These are phyloP conservation scores for Noccaea caerulescens DNA, from an alignment of 345 rosid genomes.

Conservation along the genomic window DNA sequence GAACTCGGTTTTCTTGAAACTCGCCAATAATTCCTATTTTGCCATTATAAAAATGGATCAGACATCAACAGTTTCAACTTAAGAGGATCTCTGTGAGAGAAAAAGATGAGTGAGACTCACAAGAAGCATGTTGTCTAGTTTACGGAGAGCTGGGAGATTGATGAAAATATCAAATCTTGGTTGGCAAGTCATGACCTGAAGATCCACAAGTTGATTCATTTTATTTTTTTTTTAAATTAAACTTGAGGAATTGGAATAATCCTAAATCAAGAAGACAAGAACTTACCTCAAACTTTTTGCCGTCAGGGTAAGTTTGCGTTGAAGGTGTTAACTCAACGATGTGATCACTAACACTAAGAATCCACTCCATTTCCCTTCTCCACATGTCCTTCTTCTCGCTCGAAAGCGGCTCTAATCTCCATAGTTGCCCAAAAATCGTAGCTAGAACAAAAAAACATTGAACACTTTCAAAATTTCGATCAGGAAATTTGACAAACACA, in stretches of 20 bases:
- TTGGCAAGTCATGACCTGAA: conserved; percentile 90
- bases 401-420: conserved; percentile 88
- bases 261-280: background rate
- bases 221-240: background rate
- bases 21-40: conserved; percentile 75
- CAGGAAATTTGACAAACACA: conserved; percentile 6
- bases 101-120: conserved; percentile 52
- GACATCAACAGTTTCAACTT: background rate
- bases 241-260: background rate
- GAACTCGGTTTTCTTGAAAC: conserved; percentile 77
- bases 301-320: conserved; percentile 87
- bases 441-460: conserved; percentile 48
- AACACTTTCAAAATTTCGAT: background rate
- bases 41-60: background rate
- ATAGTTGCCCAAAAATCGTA: conserved; percentile 86
- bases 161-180: conserved; percentile 86
- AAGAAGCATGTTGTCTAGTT: conserved; percentile 90
- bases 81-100: background rate
- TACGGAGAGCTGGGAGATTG: conserved; percentile 88
- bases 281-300: conserved; percentile 84
- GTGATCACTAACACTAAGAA: conserved; percentile 81
- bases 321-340: conserved; percentile 92
- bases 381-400: conserved; percentile 84
- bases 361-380: conserved; percentile 95
- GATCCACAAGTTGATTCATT: background rate